These are phyloP conservation scores for Alternaria rosae DNA, from an alignment of 2,329 filamentous ascomycete species.

Conservation along the genomic window DNA sequence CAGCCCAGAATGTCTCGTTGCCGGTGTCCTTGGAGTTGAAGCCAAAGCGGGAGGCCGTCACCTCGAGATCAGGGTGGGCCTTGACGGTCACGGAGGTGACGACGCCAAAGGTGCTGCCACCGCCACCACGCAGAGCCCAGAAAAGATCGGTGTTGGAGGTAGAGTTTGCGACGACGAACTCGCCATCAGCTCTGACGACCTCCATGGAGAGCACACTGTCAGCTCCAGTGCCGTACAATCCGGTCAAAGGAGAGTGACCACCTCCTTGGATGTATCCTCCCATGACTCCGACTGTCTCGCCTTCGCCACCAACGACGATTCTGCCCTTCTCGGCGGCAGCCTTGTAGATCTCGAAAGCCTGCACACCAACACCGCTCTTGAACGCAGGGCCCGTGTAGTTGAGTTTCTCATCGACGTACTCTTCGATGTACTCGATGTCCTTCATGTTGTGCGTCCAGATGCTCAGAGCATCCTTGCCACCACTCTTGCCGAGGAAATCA, in stretches of 20 bases:
- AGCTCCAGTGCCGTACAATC: slow-evolving; percentile 52
- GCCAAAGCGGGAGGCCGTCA: slow-evolving; percentile 41
- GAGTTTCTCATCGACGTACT: slow-evolving; percentile 40
- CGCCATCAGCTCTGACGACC: slow-evolving; percentile 43
- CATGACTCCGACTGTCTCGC: slow-evolving; percentile 60
- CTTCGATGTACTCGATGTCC: slow-evolving; percentile 43
- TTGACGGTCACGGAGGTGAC: slow-evolving; percentile 45
- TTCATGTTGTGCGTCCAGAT: slow-evolving; percentile 51
- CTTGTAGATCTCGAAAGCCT: slow-evolving; percentile 62
- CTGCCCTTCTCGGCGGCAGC: slow-evolving; percentile 57
- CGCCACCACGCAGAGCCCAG: slow-evolving; percentile 48
- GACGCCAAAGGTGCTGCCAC: slow-evolving; percentile 46
- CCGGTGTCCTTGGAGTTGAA: slow-evolving; percentile 42
- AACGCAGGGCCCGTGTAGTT: slow-evolving; percentile 59
- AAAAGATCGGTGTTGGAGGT: slow-evolving; percentile 44
- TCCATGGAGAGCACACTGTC: slow-evolving; percentile 48
- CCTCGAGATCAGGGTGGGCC: slow-evolving; percentile 43
- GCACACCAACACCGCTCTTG: slow-evolving; percentile 64
- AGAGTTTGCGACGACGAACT: slow-evolving; percentile 40
- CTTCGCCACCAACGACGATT: slow-evolving; percentile 61
- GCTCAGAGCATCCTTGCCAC: slow-evolving; percentile 44
- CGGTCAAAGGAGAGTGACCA: slow-evolving; percentile 63
- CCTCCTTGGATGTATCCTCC: slow-evolving; percentile 57
- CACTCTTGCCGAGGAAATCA: slow-evolving; percentile 47
- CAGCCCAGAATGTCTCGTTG: slow-evolving; percentile 48